Evolutionary conservation across 805 yeast genomes (phyloP).

Genomic region (Pichia phayaonensis): DNA sequence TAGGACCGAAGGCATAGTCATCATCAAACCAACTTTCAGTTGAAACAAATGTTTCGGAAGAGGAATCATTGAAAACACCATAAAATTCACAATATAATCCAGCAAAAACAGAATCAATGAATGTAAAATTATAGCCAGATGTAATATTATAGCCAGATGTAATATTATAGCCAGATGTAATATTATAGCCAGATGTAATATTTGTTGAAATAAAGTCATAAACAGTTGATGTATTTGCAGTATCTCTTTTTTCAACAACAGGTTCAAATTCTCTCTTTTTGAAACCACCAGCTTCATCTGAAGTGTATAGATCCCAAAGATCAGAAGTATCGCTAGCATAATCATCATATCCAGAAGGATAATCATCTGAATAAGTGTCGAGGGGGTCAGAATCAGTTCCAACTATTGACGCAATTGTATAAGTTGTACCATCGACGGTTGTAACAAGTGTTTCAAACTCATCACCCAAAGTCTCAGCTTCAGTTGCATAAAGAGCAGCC

Average conservation of each 20-base stretch:
- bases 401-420: neutral
- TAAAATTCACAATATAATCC: conserved; percentile 12
- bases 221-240: conserved; percentile 2
- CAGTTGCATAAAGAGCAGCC: conserved; percentile 5
- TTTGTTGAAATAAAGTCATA: neutral
- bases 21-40: neutral
- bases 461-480: conserved; percentile 3
- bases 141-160: neutral
- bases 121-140: neutral
- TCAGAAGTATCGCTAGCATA: conserved; percentile 3
- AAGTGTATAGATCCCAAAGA: conserved; percentile 1
- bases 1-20: conserved; percentile 7
- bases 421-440: neutral
- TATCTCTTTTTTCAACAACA: neutral
- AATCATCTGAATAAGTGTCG: too few species aligned
- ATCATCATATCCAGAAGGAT: conserved; percentile 2
- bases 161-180: too few species aligned
- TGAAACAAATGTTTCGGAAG: conserved; percentile 7
- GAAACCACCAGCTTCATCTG: neutral
- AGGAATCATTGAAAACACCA: conserved; percentile 10
- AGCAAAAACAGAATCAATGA: too few species aligned
- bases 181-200: neutral
- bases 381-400: too few species aligned
- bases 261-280: neutral
- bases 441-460: conserved; percentile 1